Evolutionary conservation across 1,284 basidiomycete genomes (phyloP).

Genomic region (Ceratobasidium sp.): DNA sequence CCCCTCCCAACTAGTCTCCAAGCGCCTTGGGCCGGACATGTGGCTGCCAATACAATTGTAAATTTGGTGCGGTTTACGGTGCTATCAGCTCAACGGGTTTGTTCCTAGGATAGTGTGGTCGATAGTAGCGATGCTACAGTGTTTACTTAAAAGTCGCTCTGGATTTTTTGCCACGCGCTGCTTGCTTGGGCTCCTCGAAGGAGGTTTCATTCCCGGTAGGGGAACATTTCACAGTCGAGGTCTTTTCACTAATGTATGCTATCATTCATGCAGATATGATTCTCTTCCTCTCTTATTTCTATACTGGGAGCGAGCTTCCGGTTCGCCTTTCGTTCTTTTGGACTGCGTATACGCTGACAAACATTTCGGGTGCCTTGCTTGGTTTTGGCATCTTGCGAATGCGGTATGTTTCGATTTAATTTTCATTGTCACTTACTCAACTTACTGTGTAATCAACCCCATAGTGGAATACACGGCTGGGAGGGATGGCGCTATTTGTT

Average conservation of each 20-base stretch:
- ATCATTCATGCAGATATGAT: constrained; percentile 63
- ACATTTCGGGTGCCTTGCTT: constrained; percentile 64
- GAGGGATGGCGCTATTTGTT: constrained; percentile 46
- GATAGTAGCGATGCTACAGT: constrained; percentile 63
- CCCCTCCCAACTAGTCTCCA: constrained; percentile 74
- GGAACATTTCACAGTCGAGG: constrained; percentile 49
- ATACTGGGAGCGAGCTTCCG: constrained; percentile 58
- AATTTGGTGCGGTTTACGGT: background rate
- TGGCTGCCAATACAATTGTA: constrained; percentile 64
- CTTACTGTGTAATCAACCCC: too few species aligned
- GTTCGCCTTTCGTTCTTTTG: constrained; percentile 70
- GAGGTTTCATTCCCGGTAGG: constrained; percentile 54
- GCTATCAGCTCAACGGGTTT: constrained; percentile 36
- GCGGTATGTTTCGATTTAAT: constrained; percentile 59
- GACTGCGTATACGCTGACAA: constrained; percentile 63
- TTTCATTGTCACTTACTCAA: too few species aligned
- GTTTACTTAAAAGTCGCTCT: constrained; percentile 61
- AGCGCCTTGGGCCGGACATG: constrained; percentile 70
- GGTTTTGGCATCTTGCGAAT: constrained; percentile 68
- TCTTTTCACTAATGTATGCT: constrained; percentile 55
- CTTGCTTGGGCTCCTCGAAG: constrained; percentile 59
- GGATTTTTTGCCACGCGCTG: constrained; percentile 43
- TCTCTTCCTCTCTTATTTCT: constrained; percentile 72
- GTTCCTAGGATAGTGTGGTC: constrained; percentile 50
- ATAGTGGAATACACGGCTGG: constrained; percentile 41